Evolutionary conservation across 2,329 filamentous ascomycete genomes (phyloP).

Genomic region (Pseudohalonectria lignicola): DNA sequence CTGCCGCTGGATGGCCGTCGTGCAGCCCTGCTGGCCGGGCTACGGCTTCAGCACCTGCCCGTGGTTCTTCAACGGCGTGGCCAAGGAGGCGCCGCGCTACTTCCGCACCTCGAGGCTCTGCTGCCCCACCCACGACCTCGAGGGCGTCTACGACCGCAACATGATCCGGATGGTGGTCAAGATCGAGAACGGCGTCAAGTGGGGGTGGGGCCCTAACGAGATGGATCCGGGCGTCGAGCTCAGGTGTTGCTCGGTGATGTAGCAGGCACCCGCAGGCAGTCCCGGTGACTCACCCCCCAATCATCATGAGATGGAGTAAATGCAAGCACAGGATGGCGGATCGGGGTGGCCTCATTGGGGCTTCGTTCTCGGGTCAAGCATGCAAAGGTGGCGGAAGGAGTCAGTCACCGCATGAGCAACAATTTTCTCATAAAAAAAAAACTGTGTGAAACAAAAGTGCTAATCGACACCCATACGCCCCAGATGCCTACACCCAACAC

Average conservation of each 20-base stretch:
- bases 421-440: too few species aligned
- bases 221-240: constrained; percentile 24
- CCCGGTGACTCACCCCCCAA: too few species aligned
- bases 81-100: constrained; percentile 22
- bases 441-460: too few species aligned
- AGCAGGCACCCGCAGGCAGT: too few species aligned
- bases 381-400: too few species aligned
- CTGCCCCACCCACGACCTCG: constrained; percentile 30
- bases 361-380: too few species aligned
- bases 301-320: too few species aligned
- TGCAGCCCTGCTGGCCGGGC: constrained; percentile 32
- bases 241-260: constrained; percentile 13
- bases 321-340: too few species aligned
- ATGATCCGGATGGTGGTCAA: constrained; percentile 30
- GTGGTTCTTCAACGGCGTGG: constrained; percentile 24
- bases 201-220: constrained; percentile 32
- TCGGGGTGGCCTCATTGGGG: too few species aligned
- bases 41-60: constrained; percentile 39
- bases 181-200: constrained; percentile 31
- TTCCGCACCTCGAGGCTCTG: constrained; percentile 18
- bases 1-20: constrained; percentile 40
- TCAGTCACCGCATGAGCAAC: too few species aligned
- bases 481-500: too few species aligned
- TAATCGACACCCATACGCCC: too few species aligned
- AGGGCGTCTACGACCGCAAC: constrained; percentile 34